A percentile compares a stretch with the other conserved stretches of the same genome.
Conservation (phyloP, 2,329 filamentous ascomycete genomes). For the Volutella citrinella region DNA sequence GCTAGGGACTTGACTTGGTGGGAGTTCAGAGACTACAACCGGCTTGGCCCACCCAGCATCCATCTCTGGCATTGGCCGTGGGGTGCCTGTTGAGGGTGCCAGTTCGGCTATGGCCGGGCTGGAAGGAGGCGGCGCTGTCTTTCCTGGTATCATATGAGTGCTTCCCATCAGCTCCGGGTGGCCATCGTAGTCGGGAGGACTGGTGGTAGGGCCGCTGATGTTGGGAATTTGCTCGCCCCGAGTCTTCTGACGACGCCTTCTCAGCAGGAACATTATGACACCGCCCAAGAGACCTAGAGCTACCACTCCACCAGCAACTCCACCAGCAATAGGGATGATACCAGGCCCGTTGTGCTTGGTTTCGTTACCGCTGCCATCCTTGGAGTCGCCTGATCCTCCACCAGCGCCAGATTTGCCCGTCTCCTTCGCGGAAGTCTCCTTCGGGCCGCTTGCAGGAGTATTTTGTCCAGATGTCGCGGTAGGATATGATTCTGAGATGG, state of each 20-base stretch:
- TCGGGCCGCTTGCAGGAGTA: background rate
- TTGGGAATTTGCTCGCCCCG: constrained; percentile 20
- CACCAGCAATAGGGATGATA: constrained; percentile 33
- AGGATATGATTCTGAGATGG: constrained; percentile 19
- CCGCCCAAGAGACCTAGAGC: constrained; percentile 26
- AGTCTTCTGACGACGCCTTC: constrained; percentile 25
- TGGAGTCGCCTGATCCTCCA: too few relatives aligned
- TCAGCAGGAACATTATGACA: constrained; percentile 36
- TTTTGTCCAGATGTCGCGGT: constrained; percentile 16
- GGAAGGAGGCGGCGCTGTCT: too few relatives aligned
- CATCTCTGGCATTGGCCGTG: too few relatives aligned
- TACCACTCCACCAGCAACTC: constrained; percentile 25
- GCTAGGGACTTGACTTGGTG: too few relatives aligned
- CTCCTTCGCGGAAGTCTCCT: constrained; percentile 7
- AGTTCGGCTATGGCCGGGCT: too few relatives aligned
- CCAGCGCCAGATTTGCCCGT: too few relatives aligned
- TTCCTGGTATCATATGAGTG: constrained; percentile 4
- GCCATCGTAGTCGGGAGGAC: constrained; percentile 25
- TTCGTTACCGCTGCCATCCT: background rate
- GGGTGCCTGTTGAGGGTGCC: too few relatives aligned
- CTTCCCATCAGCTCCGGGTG: constrained; percentile 32
- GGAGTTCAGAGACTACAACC: too few relatives aligned
- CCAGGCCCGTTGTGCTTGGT: constrained; percentile 13
- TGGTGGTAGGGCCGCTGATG: too few relatives aligned
- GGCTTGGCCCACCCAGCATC: too few relatives aligned